These are phyloP conservation scores for Kwoniella dejecticola DNA, from an alignment of 768 basidiomycete species.

Conservation along the genomic window DNA sequence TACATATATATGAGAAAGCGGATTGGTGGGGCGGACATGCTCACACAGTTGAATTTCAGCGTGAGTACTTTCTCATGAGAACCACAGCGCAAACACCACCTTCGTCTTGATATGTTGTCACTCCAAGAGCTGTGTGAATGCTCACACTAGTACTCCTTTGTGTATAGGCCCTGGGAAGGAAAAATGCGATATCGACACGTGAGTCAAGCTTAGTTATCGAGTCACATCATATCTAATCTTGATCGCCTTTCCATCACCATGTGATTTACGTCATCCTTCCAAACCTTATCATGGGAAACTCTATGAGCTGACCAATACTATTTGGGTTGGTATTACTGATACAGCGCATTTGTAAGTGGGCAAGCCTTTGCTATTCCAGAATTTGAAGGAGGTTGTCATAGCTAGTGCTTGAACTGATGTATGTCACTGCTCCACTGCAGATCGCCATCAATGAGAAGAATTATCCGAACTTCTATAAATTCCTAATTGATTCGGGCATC, in stretches of 20 bases:
- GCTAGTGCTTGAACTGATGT: too few relatives aligned
- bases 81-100: too few relatives aligned
- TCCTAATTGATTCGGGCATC: conserved; percentile 5
- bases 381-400: too few relatives aligned
- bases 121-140: too few relatives aligned
- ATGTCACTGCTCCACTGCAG: too few relatives aligned
- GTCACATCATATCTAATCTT: too few relatives aligned
- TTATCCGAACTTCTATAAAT: conserved; percentile 18
- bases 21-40: conserved; percentile 24
- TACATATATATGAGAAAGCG: conserved; percentile 20
- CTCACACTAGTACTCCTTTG: too few relatives aligned
- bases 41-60: conserved; percentile 15
- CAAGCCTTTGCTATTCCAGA: too few relatives aligned
- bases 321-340: background rate
- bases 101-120: too few relatives aligned
- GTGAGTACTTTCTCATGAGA: too few relatives aligned
- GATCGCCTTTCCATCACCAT: background rate
- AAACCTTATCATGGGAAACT: too few relatives aligned
- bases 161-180: conserved; percentile 9
- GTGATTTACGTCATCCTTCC: conserved; percentile 4
- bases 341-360: conserved; percentile 19
- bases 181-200: conserved; percentile 21
- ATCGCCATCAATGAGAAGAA: conserved; percentile 16
- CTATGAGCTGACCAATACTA: too few relatives aligned
- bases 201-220: background rate